Evolutionary conservation across 2,329 filamentous ascomycete genomes (phyloP).

Genomic region (Cladosporium sp.): DNA sequence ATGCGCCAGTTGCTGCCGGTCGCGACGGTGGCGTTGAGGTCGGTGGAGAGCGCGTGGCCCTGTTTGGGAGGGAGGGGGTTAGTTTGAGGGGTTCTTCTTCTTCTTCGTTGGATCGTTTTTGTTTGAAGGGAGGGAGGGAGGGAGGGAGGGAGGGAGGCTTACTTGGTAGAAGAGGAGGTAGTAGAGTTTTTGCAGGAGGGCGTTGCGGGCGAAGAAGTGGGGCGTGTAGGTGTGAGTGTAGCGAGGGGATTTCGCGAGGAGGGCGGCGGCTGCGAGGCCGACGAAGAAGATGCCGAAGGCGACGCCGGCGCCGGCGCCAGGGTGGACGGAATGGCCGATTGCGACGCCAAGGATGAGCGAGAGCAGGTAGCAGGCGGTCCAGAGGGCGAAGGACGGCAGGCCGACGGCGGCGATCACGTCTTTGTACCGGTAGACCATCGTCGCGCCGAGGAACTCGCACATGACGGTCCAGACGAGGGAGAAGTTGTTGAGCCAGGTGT

Average conservation of each 20-base stretch:
- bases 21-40: conserved; percentile 51
- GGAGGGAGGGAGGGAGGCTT: conserved; percentile 21
- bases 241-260: conserved; percentile 39
- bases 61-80: conserved; percentile 19
- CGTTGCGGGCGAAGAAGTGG: conserved; percentile 37
- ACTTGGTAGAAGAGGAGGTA: conserved; percentile 54
- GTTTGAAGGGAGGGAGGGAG: not conserved
- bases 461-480: conserved; percentile 50
- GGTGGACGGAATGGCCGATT: conserved; percentile 40
- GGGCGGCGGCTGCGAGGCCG: conserved; percentile 33
- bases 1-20: conserved; percentile 52
- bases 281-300: conserved; percentile 48
- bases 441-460: conserved; percentile 47
- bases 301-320: conserved; percentile 29
- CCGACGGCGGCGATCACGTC: conserved; percentile 43
- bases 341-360: conserved; percentile 48
- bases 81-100: not conserved
- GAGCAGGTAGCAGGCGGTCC: conserved; percentile 48
- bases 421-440: conserved; percentile 48
- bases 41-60: conserved; percentile 51
- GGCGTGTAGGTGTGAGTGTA: conserved; percentile 31
- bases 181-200: conserved; percentile 41
- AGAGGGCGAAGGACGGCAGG: conserved; percentile 37
- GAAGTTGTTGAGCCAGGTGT: conserved; percentile 52
- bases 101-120: not conserved